Conservation (phyloP, 2,329 filamentous ascomycete genomes). For the Coleophoma cylindrospora region DNA sequence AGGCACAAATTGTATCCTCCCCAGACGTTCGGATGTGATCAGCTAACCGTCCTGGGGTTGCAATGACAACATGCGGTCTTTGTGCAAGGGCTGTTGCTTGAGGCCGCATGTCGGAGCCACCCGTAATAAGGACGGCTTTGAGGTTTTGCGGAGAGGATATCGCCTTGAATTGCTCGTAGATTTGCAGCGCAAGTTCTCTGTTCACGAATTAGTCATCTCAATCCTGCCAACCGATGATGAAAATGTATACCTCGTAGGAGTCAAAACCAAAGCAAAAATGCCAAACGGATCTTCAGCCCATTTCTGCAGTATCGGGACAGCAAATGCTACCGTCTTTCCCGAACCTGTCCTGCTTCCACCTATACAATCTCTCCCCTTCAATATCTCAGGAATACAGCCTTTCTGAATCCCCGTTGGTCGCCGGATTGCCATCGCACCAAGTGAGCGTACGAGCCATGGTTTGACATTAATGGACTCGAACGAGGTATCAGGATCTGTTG, state of each 20-base stretch:
- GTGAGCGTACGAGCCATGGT: conserved; percentile 83
- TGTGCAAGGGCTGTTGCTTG: conserved; percentile 81
- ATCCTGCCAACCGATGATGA: background rate
- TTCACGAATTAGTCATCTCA: conserved; percentile 10
- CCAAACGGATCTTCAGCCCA: conserved; percentile 91
- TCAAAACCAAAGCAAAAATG: conserved; percentile 85
- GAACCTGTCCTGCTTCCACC: conserved; percentile 93
- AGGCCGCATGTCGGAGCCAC: conserved; percentile 84
- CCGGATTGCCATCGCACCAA: conserved; percentile 74
- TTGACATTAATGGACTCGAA: conserved; percentile 71
- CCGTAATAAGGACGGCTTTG: conserved; percentile 85
- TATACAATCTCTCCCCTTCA: conserved; percentile 89
- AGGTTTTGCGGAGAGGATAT: conserved; percentile 84
- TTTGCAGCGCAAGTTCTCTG: conserved; percentile 88
- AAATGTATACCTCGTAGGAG: conserved; percentile 64
- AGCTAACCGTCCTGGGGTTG: conserved; percentile 86
- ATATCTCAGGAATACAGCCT: conserved; percentile 85
- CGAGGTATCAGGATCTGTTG: conserved; percentile 51
- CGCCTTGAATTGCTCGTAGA: conserved; percentile 93
- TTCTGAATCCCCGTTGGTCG: conserved; percentile 90
- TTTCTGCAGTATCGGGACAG: conserved; percentile 87
- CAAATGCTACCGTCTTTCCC: conserved; percentile 95
- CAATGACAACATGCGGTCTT: conserved; percentile 87
- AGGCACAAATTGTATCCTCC: conserved; percentile 79
- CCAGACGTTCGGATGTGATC: conserved; percentile 92